A percentile compares a stretch with the other conserved stretches of the same genome.
Evolutionary conservation across 495 filamentous ascomycete species (phyloP).

Genomic region (Penicillium waksmanii): DNA sequence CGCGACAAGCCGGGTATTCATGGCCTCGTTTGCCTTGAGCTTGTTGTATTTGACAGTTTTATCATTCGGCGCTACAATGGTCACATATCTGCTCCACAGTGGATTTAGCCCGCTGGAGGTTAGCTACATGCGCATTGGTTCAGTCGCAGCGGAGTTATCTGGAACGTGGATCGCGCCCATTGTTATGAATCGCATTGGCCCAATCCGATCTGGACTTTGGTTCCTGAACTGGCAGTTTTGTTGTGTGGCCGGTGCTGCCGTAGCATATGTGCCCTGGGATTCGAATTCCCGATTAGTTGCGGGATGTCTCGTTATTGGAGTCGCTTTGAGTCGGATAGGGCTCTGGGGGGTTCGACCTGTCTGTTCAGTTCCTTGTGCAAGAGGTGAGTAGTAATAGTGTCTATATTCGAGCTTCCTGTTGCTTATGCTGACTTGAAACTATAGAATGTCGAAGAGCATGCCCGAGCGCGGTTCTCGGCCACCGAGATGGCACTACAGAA

Average conservation of each 20-base stretch:
- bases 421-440: background rate
- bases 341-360: conserved; percentile 72
- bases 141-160: conserved; percentile 54
- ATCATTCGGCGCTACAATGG: conserved; percentile 60
- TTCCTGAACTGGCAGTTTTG: conserved; percentile 63
- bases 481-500: conserved; percentile 67
- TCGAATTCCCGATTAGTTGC: conserved; percentile 39
- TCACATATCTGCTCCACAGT: conserved; percentile 60
- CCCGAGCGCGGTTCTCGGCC: conserved; percentile 63
- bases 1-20: conserved; percentile 45
- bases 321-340: conserved; percentile 63
- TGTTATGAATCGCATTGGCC: conserved; percentile 59
- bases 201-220: conserved; percentile 65
- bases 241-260: conserved; percentile 48
- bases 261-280: conserved; percentile 44
- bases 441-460: conserved; percentile 51
- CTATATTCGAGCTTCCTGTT: background rate
- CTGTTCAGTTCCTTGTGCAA: conserved; percentile 66
- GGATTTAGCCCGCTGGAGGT: conserved; percentile 58
- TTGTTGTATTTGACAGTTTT: conserved; percentile 65
- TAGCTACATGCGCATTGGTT: conserved; percentile 54
- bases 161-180: conserved; percentile 53
- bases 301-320: conserved; percentile 50
- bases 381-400: conserved; percentile 48
- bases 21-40: conserved; percentile 57